Evolutionary conservation across 2,329 filamentous ascomycete species (phyloP), one percentile per base, ranked within the genome.

Genomic region (Apiospora pterosperma): DNA sequence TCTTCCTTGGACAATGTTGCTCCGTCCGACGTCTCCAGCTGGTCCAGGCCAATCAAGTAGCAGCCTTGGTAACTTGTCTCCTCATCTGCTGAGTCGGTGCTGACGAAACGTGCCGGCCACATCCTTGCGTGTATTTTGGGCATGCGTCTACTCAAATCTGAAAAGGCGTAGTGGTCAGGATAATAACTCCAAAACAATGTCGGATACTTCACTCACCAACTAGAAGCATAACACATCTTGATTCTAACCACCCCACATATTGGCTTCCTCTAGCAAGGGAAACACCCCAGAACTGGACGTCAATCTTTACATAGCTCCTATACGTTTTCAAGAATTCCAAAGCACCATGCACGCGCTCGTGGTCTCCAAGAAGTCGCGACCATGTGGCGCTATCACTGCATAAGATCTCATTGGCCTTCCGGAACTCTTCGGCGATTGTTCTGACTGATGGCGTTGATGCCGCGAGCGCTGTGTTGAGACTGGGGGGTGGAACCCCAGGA

Each of bases 201-300:
- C 10, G 25, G 7, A 38, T 19, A 60, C 3, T 38, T 34, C 58
- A 77, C 82, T 76, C 76, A 87, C 85, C 85, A 66, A 86, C 83
- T 23, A 90, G 79, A 38, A 91, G 76, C 65, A 80, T 77, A 2
- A 87, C 79, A 63, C 84, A 87, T 63, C 85, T 81, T 8, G 86
- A 88, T 69, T 90, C 88, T 2, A 91, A 74, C 88, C 88, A 90
- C 12, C 86, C 85, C 0, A 90, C 76, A 59, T 89, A 82, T 14
- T 79, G 77, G 23, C 82, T 84, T 1, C 86, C 85, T 63, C 83
- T 85, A 1, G 80, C 76, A 1, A 81, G 75, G 2, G 86, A 86
- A 7, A 82, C 76, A 1, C 87, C 88, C 89, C 89, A 91, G 74
- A 88, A 91, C 59, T 88, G 86, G 1, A 86, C 80, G 64, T 89